Evolutionary conservation across 78 protist genomes (phyloP).

Genomic region (Monocercomonoides exilis): DNA sequence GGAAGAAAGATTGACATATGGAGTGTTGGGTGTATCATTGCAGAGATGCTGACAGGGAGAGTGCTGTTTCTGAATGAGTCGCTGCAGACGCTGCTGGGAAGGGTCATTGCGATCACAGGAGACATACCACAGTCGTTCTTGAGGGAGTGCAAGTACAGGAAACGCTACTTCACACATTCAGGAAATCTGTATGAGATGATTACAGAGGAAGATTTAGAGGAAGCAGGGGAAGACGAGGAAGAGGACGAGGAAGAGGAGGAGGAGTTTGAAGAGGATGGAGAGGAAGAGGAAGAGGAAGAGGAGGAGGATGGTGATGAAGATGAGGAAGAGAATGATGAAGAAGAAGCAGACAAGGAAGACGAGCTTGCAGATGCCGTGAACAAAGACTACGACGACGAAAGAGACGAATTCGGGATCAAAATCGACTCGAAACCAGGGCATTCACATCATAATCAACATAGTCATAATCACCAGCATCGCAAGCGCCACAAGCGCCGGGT

Average conservation of each 20-base stretch:
- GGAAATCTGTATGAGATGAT: not conserved
- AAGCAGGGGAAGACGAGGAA: not conserved
- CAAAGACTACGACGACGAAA: no score
- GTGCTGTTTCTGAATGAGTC: slow-evolving; percentile 48
- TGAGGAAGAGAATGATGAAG: no score
- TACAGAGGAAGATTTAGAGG: not conserved
- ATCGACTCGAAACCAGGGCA: no score
- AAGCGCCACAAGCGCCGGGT: no score
- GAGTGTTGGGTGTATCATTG: slow-evolving; percentile 63
- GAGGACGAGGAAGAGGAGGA: not conserved
- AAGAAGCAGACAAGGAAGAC: no score
- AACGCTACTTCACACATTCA: slow-evolving; percentile 13
- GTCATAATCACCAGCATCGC: no score
- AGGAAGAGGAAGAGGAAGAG: no score
- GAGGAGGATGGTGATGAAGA: no score
- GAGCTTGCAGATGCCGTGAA: no score
- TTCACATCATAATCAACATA: no score
- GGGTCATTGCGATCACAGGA: slow-evolving; percentile 13
- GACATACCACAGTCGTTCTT: not conserved
- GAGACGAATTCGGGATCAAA: no score
- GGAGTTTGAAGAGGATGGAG: no score
- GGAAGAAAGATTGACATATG: slow-evolving; percentile 53
- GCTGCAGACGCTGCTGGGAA: slow-evolving; percentile 19
- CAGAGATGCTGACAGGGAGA: slow-evolving; percentile 55
- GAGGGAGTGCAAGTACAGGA: not conserved